Conservation (phyloP, 768 basidiomycete genomes). For the Amanita inopinata region DNA sequence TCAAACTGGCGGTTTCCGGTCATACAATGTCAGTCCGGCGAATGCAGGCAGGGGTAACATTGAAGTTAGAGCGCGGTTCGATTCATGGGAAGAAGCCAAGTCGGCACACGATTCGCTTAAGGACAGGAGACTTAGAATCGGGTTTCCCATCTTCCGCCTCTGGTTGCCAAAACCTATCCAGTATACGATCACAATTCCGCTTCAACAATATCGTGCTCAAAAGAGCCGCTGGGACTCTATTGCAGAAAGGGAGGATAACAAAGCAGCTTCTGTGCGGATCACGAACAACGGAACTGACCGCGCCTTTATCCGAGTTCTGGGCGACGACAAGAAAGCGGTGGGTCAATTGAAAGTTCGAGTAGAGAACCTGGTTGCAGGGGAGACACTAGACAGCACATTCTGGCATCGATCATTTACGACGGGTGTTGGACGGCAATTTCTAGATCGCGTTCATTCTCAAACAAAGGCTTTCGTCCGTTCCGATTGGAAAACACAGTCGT, state of each 20-base stretch:
- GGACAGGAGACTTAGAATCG: constrained; percentile 19
- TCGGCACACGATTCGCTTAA: constrained; percentile 27
- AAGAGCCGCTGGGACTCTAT: constrained; percentile 39
- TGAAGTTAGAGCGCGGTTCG: constrained; percentile 34
- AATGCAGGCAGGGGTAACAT: neutral
- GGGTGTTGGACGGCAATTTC: constrained; percentile 22
- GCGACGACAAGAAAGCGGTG: constrained; percentile 41
- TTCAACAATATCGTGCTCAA: constrained; percentile 43
- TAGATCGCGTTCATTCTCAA: constrained; percentile 22
- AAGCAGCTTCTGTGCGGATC: constrained; percentile 25
- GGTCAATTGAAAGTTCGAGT: constrained; percentile 54
- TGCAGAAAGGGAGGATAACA: constrained; percentile 23
- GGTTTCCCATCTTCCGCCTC: constrained; percentile 26
- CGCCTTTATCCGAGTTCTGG: constrained; percentile 37
- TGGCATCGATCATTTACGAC: constrained; percentile 41
- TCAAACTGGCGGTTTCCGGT: neutral
- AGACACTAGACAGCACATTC: constrained; percentile 30
- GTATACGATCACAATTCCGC: constrained; percentile 39
- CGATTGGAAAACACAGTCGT: constrained; percentile 34
- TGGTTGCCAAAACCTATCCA: constrained; percentile 39
- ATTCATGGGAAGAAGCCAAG: constrained; percentile 39
- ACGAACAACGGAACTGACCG: constrained; percentile 11
- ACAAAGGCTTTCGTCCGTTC: constrained; percentile 34
- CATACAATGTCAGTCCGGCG: constrained; percentile 5
- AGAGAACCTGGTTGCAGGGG: constrained; percentile 43